Base-by-base conservation (phyloP, 495 filamentous ascomycete genomes). In the Bacidia gigantensis region DNA sequence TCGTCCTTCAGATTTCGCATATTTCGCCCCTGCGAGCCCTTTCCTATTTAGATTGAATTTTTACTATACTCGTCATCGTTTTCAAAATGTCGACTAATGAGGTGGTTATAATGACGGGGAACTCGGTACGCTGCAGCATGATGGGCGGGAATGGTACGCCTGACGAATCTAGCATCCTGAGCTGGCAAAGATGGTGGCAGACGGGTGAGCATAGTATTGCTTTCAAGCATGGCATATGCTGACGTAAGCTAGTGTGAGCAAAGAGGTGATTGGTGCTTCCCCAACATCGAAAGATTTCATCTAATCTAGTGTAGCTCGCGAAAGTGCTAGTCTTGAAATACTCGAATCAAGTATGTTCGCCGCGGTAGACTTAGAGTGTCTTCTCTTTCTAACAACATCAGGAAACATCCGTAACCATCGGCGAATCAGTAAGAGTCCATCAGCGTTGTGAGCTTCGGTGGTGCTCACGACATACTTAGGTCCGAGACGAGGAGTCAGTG, bases 321-420 rank as follows among this genome's bases (percentile, higher is more conserved):
- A 88, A 90, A 72, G 89, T 94, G 46, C 81, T 95, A 72, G 87
- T 89, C 54, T 74, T 95, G 60, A 89, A 96, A 64, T 95, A 95
- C 69, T 95, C 90, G 46, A 98, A 98, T 72, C 89, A 96, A 18
- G 47, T 50, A 50, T 18, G 10, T 11, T 26, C 18, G 2, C 2
- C 25, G 9, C 22, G 3, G n/a, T n/a, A n/a, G n/a, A n/a, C n/a
- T n/a, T n/a, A n/a, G n/a, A n/a, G n/a, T n/a, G n/a, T n/a, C n/a
- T n/a, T n/a, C n/a, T n/a, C n/a, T n/a, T n/a, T n/a, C n/a, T n/a
- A n/a, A n/a, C n/a, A n/a, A n/a, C n/a, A n/a, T n/a, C n/a, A 50
- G 61, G 92, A 98, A 65, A 96, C 87, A 12, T 92, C 86, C 56
- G 88, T 98, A 50, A 95, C 92, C 11, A 93, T 98, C 56, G 90